Conservation (phyloP, 2,329 filamentous ascomycete species). For the Calonectria pteridis region DNA sequence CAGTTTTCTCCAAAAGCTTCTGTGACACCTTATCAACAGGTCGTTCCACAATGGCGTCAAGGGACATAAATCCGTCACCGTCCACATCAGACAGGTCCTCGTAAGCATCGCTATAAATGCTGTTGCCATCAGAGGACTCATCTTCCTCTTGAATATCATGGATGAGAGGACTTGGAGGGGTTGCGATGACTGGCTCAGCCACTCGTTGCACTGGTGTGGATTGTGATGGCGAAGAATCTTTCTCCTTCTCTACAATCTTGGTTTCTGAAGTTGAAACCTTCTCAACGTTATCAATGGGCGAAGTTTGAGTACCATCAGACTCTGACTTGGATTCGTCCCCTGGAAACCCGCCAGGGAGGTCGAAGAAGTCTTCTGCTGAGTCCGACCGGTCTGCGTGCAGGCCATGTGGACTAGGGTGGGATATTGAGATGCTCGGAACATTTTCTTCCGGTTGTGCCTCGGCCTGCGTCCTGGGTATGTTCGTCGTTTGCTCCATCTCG, state of each 20-base stretch:
- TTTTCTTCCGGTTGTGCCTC: constrained; percentile 21
- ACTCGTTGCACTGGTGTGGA: neutral
- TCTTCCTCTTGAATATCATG: constrained; percentile 54
- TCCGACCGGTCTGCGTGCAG: constrained; percentile 32
- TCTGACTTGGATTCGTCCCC: constrained; percentile 47
- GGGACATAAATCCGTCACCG: constrained; percentile 76
- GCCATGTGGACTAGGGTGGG: constrained; percentile 57
- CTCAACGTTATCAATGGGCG: constrained; percentile 8
- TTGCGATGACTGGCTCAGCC: constrained; percentile 30
- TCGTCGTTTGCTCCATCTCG: neutral
- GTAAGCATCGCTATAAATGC: constrained; percentile 81
- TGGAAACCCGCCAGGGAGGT: constrained; percentile 72
- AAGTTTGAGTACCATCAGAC: constrained; percentile 14
- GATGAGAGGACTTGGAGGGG: constrained; percentile 43
- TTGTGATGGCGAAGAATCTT: neutral
- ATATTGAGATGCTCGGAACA: constrained; percentile 60
- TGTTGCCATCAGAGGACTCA: constrained; percentile 63
- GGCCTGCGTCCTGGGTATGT: constrained; percentile 2
- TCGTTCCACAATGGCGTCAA: constrained; percentile 78
- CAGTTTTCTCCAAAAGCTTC: constrained; percentile 42
- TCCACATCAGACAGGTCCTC: constrained; percentile 78
- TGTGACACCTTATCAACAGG: constrained; percentile 53
- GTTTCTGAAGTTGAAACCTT: neutral
- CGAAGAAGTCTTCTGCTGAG: constrained; percentile 54
- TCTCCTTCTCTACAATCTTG: neutral